Conservation (phyloP, 192 early-diverging fungal species). For the Entophlyctis luteolus region DNA sequence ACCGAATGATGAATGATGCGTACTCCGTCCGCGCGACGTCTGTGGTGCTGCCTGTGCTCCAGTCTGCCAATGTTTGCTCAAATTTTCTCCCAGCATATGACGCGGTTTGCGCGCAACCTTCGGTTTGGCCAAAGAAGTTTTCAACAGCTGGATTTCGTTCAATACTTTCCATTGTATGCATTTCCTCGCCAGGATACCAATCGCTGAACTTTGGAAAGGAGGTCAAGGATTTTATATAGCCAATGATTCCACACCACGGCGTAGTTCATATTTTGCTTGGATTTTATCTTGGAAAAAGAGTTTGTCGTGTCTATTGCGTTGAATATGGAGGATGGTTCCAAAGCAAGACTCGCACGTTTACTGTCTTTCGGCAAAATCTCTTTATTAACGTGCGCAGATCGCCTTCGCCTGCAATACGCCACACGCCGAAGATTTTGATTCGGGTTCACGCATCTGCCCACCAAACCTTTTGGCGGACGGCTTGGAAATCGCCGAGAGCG, state of each 20-base stretch:
- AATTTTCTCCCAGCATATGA: too few relatives aligned
- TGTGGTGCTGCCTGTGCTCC: too few relatives aligned
- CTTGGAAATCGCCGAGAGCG: slow-evolving; percentile 66
- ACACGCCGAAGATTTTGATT: too few relatives aligned
- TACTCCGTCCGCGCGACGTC: too few relatives aligned
- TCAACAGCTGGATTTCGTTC: too few relatives aligned
- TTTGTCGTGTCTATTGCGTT: slow-evolving; percentile 95
- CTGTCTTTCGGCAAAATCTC: too few relatives aligned
- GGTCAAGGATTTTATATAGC: slow-evolving; percentile 97
- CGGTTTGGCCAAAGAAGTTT: slow-evolving; percentile 77
- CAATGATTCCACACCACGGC: slow-evolving; percentile 95
- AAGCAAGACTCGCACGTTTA: slow-evolving; percentile 65
- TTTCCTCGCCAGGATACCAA: slow-evolving; percentile 61
- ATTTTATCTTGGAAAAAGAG: slow-evolving; percentile 96
- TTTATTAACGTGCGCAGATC: slow-evolving; percentile 89
- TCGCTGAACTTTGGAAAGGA: slow-evolving; percentile 89
- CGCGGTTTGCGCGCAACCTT: slow-evolving; percentile 95
- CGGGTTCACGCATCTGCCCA: slow-evolving; percentile 45
- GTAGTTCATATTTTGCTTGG: slow-evolving; percentile 98
- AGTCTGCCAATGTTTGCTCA: too few relatives aligned
- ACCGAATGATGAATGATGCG: too few relatives aligned
- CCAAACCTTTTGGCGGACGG: slow-evolving; percentile 42
- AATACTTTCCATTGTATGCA: neutral
- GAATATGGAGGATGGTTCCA: slow-evolving; percentile 95
- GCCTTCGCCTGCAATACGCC: slow-evolving; percentile 79